A percentile compares a stretch with the other conserved stretches of the same genome.
Evolutionary conservation across 2,329 filamentous ascomycete species (phyloP).

Genomic region (Trichoderma endophyticum): DNA sequence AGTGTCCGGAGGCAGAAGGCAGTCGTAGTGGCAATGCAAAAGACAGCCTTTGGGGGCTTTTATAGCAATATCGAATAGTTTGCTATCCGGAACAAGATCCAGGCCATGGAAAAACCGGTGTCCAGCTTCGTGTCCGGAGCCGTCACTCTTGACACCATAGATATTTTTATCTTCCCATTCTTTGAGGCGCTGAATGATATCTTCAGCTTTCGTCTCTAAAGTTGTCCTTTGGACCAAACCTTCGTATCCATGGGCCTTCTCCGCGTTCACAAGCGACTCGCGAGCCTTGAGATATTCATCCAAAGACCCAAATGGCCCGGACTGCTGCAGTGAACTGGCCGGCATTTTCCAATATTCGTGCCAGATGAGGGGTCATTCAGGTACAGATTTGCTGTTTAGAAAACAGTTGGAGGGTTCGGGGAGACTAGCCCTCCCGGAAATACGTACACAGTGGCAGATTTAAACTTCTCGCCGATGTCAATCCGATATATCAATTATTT

Average conservation of each 20-base stretch:
- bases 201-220: neutral
- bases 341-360: neutral
- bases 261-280: neutral
- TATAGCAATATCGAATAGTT: constrained; percentile 79
- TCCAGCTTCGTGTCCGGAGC: neutral
- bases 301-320: neutral
- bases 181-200: neutral
- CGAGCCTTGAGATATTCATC: constrained; percentile 4
- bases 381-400: neutral
- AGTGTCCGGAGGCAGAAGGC: constrained; percentile 39
- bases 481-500: neutral
- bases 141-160: constrained; percentile 1
- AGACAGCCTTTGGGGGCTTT: constrained; percentile 86
- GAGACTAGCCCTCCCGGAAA: neutral
- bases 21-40: constrained; percentile 80
- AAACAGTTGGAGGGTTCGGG: neutral
- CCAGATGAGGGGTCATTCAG: neutral
- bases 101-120: constrained; percentile 5
- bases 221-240: neutral
- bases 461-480: neutral
- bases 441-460: neutral
- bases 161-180: neutral
- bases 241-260: neutral
- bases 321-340: neutral
- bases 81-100: constrained; percentile 49